These are phyloP conservation scores for Medicago arabica DNA, from an alignment of 306 rosid genomes.

Conservation along the genomic window DNA sequence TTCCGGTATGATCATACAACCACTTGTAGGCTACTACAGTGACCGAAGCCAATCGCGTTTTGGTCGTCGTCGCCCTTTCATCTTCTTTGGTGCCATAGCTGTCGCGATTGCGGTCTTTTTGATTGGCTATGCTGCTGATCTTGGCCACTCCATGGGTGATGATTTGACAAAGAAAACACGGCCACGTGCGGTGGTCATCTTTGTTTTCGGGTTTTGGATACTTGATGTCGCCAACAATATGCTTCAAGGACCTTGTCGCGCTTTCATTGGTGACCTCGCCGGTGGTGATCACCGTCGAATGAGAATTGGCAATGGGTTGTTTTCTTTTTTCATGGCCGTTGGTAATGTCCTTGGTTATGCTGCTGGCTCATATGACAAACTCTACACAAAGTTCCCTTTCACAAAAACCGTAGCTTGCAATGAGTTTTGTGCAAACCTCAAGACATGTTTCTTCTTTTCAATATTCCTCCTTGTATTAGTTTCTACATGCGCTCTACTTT, in stretches of 20 bases:
- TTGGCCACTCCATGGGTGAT: conserved; percentile 61
- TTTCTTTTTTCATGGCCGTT: conserved; percentile 77
- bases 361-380: conserved; percentile 53
- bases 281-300: conserved; percentile 47
- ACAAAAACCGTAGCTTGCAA: conserved; percentile 61
- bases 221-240: conserved; percentile 73
- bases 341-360: conserved; percentile 72
- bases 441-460: conserved; percentile 67
- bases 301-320: conserved; percentile 45
- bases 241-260: conserved; percentile 74
- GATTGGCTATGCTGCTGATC: conserved; percentile 75
- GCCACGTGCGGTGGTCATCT: conserved; percentile 51
- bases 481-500: conserved; percentile 26
- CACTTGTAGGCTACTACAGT: conserved; percentile 69
- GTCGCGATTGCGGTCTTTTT: conserved; percentile 61
- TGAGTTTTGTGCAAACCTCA: conserved; percentile 69
- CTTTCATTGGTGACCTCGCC: conserved; percentile 63
- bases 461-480: conserved; percentile 38
- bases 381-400: conserved; percentile 58
- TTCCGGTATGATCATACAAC: conserved; percentile 74
- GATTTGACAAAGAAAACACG: neutral
- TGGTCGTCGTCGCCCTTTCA: conserved; percentile 80
- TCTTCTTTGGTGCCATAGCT: conserved; percentile 34
- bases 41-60: conserved; percentile 67
- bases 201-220: conserved; percentile 69